Conservation (phyloP, 2,329 filamentous ascomycete genomes). For the Phialophora chinensis region DNA sequence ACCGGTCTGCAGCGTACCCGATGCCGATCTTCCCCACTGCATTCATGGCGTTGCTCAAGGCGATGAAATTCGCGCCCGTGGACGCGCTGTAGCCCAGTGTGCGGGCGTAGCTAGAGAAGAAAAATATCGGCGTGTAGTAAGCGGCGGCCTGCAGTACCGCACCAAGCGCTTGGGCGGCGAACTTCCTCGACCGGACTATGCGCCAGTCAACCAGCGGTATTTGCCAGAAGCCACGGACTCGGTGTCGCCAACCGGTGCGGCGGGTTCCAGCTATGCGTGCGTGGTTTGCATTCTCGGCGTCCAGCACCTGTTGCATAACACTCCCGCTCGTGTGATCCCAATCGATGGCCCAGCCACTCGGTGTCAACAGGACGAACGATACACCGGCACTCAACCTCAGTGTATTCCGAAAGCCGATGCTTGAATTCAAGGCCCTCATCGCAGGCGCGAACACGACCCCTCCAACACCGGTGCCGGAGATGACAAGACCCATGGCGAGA, state of each 20-base stretch:
- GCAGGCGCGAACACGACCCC: slow-evolving; percentile 60
- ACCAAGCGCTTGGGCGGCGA: slow-evolving; percentile 47
- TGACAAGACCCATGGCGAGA: slow-evolving; percentile 65
- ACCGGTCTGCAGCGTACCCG: slow-evolving; percentile 47
- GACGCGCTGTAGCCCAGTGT: slow-evolving; percentile 45
- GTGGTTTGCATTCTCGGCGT: neutral
- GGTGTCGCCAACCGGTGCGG: neutral
- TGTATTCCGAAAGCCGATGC: slow-evolving; percentile 47
- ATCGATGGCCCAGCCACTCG: slow-evolving; percentile 1
- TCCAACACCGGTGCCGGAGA: slow-evolving; percentile 64
- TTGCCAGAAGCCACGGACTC: neutral
- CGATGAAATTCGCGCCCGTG: slow-evolving; percentile 48
- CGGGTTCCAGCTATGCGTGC: neutral
- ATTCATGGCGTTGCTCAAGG: slow-evolving; percentile 50
- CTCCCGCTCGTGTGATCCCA: neutral
- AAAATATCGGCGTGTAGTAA: slow-evolving; percentile 49
- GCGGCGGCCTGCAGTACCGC: slow-evolving; percentile 48
- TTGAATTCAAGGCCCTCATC: slow-evolving; percentile 42
- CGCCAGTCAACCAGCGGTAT: slow-evolving; percentile 40
- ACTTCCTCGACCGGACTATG: slow-evolving; percentile 45
- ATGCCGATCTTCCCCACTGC: slow-evolving; percentile 48
- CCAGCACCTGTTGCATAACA: neutral
- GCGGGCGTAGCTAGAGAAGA: slow-evolving; percentile 48
- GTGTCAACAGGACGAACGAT: slow-evolving; percentile 34
- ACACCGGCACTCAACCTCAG: slow-evolving; percentile 39